Evolutionary conservation across 2,329 filamentous ascomycete genomes (phyloP).

Genomic region (Ophiostoma piceae): DNA sequence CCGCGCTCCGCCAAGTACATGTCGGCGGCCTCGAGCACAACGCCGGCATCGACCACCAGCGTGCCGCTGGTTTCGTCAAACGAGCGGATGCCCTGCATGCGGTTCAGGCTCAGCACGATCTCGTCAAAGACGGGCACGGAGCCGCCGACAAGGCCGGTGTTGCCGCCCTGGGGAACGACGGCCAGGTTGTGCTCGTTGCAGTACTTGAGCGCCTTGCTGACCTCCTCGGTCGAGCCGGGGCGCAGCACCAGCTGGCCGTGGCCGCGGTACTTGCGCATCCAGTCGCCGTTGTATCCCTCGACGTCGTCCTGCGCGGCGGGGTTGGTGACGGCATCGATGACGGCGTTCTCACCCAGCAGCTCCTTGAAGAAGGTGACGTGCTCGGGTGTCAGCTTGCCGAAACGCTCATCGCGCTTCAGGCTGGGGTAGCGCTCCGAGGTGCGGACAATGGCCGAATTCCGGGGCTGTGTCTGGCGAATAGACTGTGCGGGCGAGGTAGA

Average conservation of each 20-base stretch:
- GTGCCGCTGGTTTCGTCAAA: slow-evolving; percentile 93
- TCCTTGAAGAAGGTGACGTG: slow-evolving; percentile 79
- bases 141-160: slow-evolving; percentile 91
- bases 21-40: slow-evolving; percentile 85
- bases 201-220: slow-evolving; percentile 86
- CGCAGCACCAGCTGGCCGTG: slow-evolving; percentile 83
- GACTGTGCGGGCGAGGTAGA: slow-evolving; percentile 21
- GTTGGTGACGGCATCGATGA: slow-evolving; percentile 75
- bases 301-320: slow-evolving; percentile 70
- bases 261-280: slow-evolving; percentile 98
- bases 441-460: slow-evolving; percentile 49
- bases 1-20: slow-evolving; percentile 74
- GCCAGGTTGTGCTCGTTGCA: slow-evolving; percentile 91
- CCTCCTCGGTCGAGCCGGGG: slow-evolving; percentile 76
- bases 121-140: slow-evolving; percentile 97
- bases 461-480: slow-evolving; percentile 13
- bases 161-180: slow-evolving; percentile 94
- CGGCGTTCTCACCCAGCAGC: slow-evolving; percentile 69
- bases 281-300: slow-evolving; percentile 90
- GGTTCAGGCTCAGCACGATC: slow-evolving; percentile 84
- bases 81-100: slow-evolving; percentile 85
- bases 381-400: slow-evolving; percentile 65
- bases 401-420: slow-evolving; percentile 72
- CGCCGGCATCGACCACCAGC: slow-evolving; percentile 83
- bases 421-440: slow-evolving; percentile 83